Evolutionary conservation across 2,329 filamentous ascomycete species (phyloP), one percentile per base, ranked within the genome.

Genomic region (Talaromyces verruculosus): DNA sequence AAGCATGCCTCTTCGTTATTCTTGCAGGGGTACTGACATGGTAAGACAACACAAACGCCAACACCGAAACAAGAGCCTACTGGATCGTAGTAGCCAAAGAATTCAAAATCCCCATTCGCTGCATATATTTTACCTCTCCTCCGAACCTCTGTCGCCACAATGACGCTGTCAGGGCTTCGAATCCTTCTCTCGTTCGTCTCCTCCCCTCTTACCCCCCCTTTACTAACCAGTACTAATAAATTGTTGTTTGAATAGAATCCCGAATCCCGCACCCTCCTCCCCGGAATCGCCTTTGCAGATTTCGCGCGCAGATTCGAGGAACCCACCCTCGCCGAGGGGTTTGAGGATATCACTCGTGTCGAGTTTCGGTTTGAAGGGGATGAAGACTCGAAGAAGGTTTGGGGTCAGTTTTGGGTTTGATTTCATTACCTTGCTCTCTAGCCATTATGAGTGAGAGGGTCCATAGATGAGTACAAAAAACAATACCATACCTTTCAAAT

Each of bases 21-120:
- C 30, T 33, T 33, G 30, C 30, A 33, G 30, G 30, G 7, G 33
- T 10, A 35, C 33, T 22, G 17, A 22, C 5, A 47, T 11, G 30
- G n/a, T 64, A 65, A 95, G 95, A 99, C 78, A 98, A 97, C 77
- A 98, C 95, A n/a, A 99, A 99, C 75, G 87, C 93, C 35, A 91
- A 96, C 78, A 76, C 83, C 11, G 89, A 91, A 62, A 92, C 89
- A 28, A 86, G 95, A 69, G 84, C 85, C n/a, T 80, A 91, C 67
- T 98, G 94, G 94, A 79, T 92, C 37, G 81, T 86, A 30, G 79
- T 98, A 35, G 93, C 93, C 19, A 85, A 84, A 69, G 89, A 89
- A 72, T 80, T 87, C 72, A 82, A 86, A 3, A 83, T 96, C 1
- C 89, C 91, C 1, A 90, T 97, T 71, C 90, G 94, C 57, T 96